Evolutionary conservation across 139 green algal species (phyloP).

Genomic region (Haematococcus lacustris): DNA sequence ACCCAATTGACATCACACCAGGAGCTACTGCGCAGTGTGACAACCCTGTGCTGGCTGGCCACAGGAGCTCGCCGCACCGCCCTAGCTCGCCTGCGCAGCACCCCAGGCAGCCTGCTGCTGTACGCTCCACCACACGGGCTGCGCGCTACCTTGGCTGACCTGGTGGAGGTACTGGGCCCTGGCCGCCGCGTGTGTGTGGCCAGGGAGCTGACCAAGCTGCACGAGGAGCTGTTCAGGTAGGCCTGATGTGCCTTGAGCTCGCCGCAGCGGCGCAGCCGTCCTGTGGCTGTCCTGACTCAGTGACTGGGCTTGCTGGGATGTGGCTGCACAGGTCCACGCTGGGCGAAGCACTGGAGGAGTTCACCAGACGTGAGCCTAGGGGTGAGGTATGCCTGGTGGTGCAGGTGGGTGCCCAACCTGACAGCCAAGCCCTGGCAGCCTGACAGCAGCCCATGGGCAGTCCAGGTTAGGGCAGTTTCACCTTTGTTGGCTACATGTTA

Average conservation of each 20-base stretch:
- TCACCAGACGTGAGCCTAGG: slow-evolving; percentile 12
- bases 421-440: not conserved
- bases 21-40: too few relatives aligned
- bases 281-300: not conserved
- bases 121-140: slow-evolving; percentile 69
- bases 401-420: slow-evolving; percentile 23
- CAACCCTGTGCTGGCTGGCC: too few relatives aligned
- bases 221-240: slow-evolving; percentile 76
- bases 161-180: slow-evolving; percentile 45
- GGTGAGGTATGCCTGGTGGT: slow-evolving; percentile 72
- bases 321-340: not conserved
- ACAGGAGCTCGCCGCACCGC: slow-evolving; percentile 12
- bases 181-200: slow-evolving; percentile 57
- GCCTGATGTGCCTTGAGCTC: slow-evolving; percentile 1
- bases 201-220: slow-evolving; percentile 85
- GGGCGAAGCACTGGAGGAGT: not conserved
- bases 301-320: not conserved
- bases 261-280: not conserved
- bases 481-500: not conserved
- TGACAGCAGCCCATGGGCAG: not conserved
- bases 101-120: slow-evolving; percentile 59
- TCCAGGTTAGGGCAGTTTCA: slow-evolving; percentile 6
- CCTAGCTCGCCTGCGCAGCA: slow-evolving; percentile 13
- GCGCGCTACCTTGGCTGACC: slow-evolving; percentile 46
- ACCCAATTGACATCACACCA: too few relatives aligned